These are phyloP conservation scores for Aspergillus sp. DNA, from an alignment of 2,329 filamentous ascomycete species.

Conservation along the genomic window DNA sequence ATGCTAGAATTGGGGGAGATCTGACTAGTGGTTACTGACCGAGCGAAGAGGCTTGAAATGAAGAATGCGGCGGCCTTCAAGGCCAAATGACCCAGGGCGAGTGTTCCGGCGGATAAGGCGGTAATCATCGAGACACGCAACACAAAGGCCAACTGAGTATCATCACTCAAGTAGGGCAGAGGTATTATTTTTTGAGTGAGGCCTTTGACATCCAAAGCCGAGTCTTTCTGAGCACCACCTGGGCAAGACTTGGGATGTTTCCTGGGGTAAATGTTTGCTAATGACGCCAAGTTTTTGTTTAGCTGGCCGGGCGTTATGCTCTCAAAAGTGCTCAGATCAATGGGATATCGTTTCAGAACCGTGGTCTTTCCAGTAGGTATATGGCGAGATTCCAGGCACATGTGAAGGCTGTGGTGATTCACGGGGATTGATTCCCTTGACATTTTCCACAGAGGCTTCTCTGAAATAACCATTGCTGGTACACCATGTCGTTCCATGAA, in stretches of 20 bases:
- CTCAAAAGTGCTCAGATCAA: constrained; percentile 49
- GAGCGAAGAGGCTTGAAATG: constrained; percentile 25
- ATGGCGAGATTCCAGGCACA: constrained; percentile 43
- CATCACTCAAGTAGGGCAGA: constrained; percentile 21
- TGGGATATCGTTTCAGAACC: constrained; percentile 41
- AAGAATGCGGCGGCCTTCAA: constrained; percentile 26
- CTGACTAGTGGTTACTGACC: constrained; percentile 24
- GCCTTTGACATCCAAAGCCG: constrained; percentile 24
- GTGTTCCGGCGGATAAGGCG: constrained; percentile 27
- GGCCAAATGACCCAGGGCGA: constrained; percentile 32
- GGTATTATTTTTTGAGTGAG: constrained; percentile 25
- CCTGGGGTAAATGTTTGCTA: constrained; percentile 34
- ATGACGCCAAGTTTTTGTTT: constrained; percentile 47
- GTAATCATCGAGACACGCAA: constrained; percentile 30
- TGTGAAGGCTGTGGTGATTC: constrained; percentile 43
- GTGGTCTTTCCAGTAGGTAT: constrained; percentile 31
- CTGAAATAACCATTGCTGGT: constrained; percentile 46
- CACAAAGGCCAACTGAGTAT: constrained; percentile 24
- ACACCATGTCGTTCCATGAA: constrained; percentile 46
- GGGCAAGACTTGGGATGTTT: constrained; percentile 21
- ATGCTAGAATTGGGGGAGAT: constrained; percentile 15
- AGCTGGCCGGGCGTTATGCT: constrained; percentile 48
- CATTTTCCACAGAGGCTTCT: constrained; percentile 43
- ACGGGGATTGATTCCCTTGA: constrained; percentile 35
- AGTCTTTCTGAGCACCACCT: constrained; percentile 10